phyloP scores from a whole-genome alignment of 306 rosid species.

The Fragaria iinumae region DNA sequence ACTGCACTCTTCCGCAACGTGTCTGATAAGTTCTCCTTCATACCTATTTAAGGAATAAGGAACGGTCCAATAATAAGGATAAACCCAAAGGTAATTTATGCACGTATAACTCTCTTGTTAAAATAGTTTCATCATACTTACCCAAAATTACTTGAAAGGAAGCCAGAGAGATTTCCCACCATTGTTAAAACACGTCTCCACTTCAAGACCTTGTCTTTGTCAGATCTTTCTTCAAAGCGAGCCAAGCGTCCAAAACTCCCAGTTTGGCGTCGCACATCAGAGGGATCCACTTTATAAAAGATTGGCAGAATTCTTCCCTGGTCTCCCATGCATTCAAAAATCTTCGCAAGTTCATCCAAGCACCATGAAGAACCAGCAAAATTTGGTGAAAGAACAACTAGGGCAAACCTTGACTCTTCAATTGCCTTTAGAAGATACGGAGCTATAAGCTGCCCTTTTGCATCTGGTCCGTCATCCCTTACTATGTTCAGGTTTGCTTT shows the following conservation, averaged over 20 bases:
- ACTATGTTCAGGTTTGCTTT: too few species aligned
- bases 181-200: too few species aligned
- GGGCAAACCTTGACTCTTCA: not conserved
- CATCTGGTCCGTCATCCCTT: not conserved
- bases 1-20: not conserved
- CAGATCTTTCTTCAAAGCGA: too few species aligned
- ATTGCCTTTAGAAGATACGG: not conserved
- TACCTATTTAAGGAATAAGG: not conserved
- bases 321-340: too few species aligned
- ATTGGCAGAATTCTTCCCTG: not conserved
- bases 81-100: not conserved
- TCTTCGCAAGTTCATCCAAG: not conserved
- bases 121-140: too few species aligned
- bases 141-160: accelerated
- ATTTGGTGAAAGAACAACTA: not conserved
- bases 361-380: not conserved
- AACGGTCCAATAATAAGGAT: not conserved
- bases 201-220: too few species aligned
- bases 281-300: not conserved
- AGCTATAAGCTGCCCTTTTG: not conserved
- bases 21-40: not conserved
- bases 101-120: not conserved
- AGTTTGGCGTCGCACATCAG: too few species aligned
- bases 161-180: too few species aligned
- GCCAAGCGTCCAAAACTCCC: too few species aligned